Percentiles rank a stretch among this genome's conserved stretches.
Evolutionary conservation across 495 filamentous ascomycete genomes (phyloP).

Genomic region (Penicillium canescens): DNA sequence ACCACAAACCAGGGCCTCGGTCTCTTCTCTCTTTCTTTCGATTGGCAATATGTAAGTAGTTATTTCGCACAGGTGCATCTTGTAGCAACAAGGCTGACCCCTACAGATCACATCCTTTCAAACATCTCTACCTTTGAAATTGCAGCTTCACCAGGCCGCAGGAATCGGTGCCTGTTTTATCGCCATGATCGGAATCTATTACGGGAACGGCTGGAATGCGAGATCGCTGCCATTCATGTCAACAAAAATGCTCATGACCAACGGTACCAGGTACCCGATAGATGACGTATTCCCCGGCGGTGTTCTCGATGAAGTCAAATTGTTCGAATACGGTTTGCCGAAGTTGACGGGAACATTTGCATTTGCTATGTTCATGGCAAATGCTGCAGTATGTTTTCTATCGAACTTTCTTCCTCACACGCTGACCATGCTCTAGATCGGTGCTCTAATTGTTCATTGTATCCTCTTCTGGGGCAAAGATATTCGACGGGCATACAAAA

Average conservation of each 20-base stretch:
- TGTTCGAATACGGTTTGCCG: conserved; percentile 40
- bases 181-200: conserved; percentile 28
- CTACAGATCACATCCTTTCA: conserved; percentile 33
- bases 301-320: conserved; percentile 32
- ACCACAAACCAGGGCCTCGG: conserved; percentile 53
- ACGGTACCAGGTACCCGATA: conserved; percentile 27
- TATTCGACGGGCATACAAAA: conserved; percentile 27
- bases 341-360: conserved; percentile 45
- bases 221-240: conserved; percentile 33
- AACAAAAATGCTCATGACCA: conserved; percentile 12
- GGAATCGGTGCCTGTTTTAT: conserved; percentile 22
- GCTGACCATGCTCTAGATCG: conserved; percentile 24
- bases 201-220: conserved; percentile 27
- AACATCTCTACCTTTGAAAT: conserved; percentile 32
- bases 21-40: conserved; percentile 47
- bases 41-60: conserved; percentile 57
- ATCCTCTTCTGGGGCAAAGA: conserved; percentile 40
- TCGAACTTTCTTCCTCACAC: background rate
- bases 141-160: conserved; percentile 16
- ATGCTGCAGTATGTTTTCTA: conserved; percentile 29
- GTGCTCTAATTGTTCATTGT: conserved; percentile 34
- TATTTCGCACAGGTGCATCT: too few relatives aligned
- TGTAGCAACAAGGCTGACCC: too few relatives aligned
- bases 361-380: conserved; percentile 31
- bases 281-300: conserved; percentile 32